phyloP scores from a whole-genome alignment of 331 rosid species.

The Ulmus americana region DNA sequence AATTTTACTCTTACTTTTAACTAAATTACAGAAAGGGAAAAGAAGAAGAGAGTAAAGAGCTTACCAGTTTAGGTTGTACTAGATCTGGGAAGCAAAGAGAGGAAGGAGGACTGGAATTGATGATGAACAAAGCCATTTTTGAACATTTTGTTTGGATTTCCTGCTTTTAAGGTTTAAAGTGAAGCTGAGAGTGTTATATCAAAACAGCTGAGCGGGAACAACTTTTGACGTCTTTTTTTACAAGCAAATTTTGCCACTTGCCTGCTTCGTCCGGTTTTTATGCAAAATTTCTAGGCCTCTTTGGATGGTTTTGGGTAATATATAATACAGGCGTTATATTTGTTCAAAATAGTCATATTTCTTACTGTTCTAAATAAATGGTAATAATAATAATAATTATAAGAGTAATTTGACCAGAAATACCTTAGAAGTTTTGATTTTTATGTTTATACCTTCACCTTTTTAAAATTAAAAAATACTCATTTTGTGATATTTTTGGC shows the following conservation, averaged over 20 bases:
- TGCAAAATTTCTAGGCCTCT: too few species aligned
- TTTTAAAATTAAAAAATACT: too few species aligned
- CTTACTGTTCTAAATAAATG: too few species aligned
- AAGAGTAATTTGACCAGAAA: too few species aligned
- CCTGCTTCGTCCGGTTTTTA: too few species aligned
- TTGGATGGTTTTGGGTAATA: too few species aligned
- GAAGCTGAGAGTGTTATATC: background rate
- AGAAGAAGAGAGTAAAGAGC: background rate
- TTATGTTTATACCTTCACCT: too few species aligned
- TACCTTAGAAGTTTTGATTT: too few species aligned
- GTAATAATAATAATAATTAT: too few species aligned
- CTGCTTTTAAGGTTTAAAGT: background rate
- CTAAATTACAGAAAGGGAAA: background rate
- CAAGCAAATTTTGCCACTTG: background rate
- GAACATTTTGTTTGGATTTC: background rate
- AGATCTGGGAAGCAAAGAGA: background rate
- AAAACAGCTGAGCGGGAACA: slow-evolving; percentile 2
- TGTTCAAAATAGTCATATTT: too few species aligned
- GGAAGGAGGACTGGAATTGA: background rate
- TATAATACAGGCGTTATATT: too few species aligned
- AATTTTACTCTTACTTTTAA: background rate
- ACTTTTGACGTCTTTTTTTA: background rate
- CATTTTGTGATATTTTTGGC: too few species aligned
- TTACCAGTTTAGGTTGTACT: slow-evolving; percentile 8
- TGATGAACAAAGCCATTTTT: slow-evolving; percentile 9